Conservation (phyloP, 345 rosid genomes). For the Acer saccharum region DNA sequence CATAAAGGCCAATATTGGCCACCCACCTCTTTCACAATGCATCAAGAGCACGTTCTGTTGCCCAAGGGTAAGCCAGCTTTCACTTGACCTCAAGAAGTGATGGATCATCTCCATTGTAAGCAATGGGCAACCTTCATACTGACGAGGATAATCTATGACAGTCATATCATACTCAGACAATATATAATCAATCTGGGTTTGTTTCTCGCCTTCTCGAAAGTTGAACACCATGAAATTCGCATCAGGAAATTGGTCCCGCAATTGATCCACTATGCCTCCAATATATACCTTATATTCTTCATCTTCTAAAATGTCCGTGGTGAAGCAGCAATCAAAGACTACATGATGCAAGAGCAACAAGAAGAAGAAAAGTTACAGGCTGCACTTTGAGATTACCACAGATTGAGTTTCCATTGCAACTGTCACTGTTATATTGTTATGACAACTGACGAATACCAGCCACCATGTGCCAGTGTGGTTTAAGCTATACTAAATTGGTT, state of each 20-base stretch:
- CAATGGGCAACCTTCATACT: constrained; percentile 74
- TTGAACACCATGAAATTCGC: constrained; percentile 83
- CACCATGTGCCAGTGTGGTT: background rate
- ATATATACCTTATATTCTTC: constrained; percentile 55
- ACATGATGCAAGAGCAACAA: constrained; percentile 10
- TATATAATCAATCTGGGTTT: constrained; percentile 50
- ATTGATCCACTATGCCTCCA: constrained; percentile 57
- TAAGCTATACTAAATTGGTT: background rate
- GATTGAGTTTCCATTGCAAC: background rate
- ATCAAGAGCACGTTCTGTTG: constrained; percentile 67
- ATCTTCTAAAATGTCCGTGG: constrained; percentile 49
- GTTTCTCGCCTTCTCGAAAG: constrained; percentile 58
- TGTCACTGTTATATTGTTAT: background rate
- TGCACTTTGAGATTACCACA: background rate
- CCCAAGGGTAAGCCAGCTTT: constrained; percentile 67
- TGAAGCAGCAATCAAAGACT: constrained; percentile 78
- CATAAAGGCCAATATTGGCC: constrained; percentile 85
- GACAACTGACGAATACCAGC: background rate
- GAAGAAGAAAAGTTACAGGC: background rate
- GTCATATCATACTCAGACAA: constrained; percentile 72
- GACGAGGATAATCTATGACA: constrained; percentile 83
- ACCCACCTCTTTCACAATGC: constrained; percentile 73
- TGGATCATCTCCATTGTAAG: constrained; percentile 69
- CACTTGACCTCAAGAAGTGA: constrained; percentile 70
- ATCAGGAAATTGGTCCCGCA: constrained; percentile 52